Evolutionary conservation across 2,329 filamentous ascomycete genomes (phyloP).

Genomic region (Bisporella sp.): DNA sequence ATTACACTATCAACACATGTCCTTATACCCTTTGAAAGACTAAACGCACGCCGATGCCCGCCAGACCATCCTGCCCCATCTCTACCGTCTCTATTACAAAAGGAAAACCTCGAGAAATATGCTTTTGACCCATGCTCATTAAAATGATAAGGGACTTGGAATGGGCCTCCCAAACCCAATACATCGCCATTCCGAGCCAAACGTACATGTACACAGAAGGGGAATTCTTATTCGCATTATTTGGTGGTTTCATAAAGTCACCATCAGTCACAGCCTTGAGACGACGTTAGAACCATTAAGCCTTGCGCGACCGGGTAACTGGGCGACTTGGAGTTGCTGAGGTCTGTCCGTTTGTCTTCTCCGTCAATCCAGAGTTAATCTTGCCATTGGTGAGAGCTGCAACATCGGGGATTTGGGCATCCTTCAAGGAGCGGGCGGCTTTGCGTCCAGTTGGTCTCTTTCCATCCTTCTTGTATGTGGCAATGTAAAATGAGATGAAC

Average conservation of each 20-base stretch:
- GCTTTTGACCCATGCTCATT: slow-evolving; percentile 5
- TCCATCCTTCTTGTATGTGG: slow-evolving; percentile 85
- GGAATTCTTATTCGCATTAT: slow-evolving; percentile 11
- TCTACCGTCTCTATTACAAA: slow-evolving; percentile 14
- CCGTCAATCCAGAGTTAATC: slow-evolving; percentile 33
- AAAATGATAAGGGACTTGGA: slow-evolving; percentile 6
- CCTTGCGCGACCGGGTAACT: slow-evolving; percentile 28
- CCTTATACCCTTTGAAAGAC: no score
- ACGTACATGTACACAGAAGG: slow-evolving; percentile 21
- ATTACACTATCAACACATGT: no score
- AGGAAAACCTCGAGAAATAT: slow-evolving; percentile 4
- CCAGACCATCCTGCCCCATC: background rate
- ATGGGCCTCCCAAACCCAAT: slow-evolving; percentile 5
- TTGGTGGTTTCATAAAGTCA: slow-evolving; percentile 5
- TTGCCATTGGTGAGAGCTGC: slow-evolving; percentile 24
- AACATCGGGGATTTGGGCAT: slow-evolving; percentile 27
- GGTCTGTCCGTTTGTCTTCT: slow-evolving; percentile 36
- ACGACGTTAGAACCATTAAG: slow-evolving; percentile 14
- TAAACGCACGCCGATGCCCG: no score
- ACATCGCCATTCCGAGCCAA: background rate
- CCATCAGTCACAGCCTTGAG: background rate
- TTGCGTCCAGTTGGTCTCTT: slow-evolving; percentile 79
- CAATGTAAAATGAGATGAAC: slow-evolving; percentile 98
- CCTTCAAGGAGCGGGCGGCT: slow-evolving; percentile 45
- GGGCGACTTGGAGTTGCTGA: slow-evolving; percentile 27